Base-by-base conservation (phyloP, 2,329 filamentous ascomycete species). In the Leptographium wingfieldii region DNA sequence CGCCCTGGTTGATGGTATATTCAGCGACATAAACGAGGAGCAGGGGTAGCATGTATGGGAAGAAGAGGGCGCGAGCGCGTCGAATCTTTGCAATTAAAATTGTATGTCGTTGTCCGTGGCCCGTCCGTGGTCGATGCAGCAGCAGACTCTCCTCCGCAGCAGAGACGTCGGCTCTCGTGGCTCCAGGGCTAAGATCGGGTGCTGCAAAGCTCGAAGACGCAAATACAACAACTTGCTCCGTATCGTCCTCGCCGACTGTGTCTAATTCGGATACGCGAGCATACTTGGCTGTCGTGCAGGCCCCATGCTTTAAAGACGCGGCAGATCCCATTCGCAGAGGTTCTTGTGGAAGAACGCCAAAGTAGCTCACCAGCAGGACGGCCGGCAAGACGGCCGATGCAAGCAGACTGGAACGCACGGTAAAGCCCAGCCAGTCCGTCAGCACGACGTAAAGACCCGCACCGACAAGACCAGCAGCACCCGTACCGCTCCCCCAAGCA, bases 1-100 rank as follows among this genome's bases (percentile, higher is more conserved):
- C 90, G 43, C 92, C 92, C 75, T 96, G 92, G 74, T 97, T 97
- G 73, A 97, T 96, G 59, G 89, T 95, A 71, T 99, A 99, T 75
- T 99, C 94, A 60, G 92, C 90, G 43, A 97, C 82, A 71, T 96
- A 99, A 35, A 99, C 94, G 19, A 97, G 76, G 40, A 97, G 79
- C 16, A 99, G 79, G 0, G 94, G 94, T 3, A 95, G 78, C 91
- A 99, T 97, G 71, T 86, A 86, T 0, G 83, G 83, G 53, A 95
- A 76, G 68, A 96, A 86, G 1, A 97, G 77, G 0, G 79, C 77
- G 63, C 75, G 80, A 0, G 87, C 83, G 5, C 89, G 85, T n/a
- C 74, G 75, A 40, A 97, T 71, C 60, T 84, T 81, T n/a, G 71
- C 67, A 16, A 64, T 63, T 27, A 85, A 70, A 0, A 72, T 48